Evolutionary conservation across 2,329 filamentous ascomycete genomes (phyloP).

Genomic region (Fusarium euwallaceae): DNA sequence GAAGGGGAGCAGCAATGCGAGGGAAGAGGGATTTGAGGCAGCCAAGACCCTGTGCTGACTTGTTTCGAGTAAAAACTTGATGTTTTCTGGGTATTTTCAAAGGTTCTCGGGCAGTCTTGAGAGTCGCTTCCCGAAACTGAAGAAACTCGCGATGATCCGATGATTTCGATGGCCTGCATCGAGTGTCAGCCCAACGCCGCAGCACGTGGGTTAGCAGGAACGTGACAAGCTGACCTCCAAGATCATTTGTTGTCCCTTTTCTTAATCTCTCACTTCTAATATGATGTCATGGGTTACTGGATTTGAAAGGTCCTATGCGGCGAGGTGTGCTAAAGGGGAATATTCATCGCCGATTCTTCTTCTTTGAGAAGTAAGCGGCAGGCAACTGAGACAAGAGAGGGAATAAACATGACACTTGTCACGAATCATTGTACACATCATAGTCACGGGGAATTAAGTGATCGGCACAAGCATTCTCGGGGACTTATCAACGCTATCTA

Average conservation of each 20-base stretch:
- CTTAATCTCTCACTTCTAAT: not conserved
- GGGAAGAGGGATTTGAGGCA: not conserved
- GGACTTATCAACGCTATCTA: not conserved
- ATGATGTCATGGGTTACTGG: not conserved
- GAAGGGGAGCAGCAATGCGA: not conserved
- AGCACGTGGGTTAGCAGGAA: not conserved
- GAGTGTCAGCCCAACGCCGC: not conserved
- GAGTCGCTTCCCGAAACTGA: not conserved
- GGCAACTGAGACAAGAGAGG: not conserved
- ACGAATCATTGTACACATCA: not conserved
- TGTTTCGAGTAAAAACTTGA: not conserved
- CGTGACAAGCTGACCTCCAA: not conserved
- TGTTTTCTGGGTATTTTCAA: not conserved
- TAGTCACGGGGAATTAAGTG: not conserved
- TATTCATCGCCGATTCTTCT: not conserved
- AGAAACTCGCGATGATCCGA: not conserved
- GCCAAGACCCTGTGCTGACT: not conserved
- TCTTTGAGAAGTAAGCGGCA: not conserved
- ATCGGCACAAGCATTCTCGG: not conserved
- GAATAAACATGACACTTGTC: not conserved
- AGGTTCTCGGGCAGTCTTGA: not conserved
- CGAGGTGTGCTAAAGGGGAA: not conserved
- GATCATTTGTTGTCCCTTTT: not conserved
- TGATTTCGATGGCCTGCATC: not conserved
- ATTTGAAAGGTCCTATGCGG: not conserved